These are phyloP conservation scores for Hypomyces rosellus DNA, from an alignment of 2,329 filamentous ascomycete species.

Conservation along the genomic window DNA sequence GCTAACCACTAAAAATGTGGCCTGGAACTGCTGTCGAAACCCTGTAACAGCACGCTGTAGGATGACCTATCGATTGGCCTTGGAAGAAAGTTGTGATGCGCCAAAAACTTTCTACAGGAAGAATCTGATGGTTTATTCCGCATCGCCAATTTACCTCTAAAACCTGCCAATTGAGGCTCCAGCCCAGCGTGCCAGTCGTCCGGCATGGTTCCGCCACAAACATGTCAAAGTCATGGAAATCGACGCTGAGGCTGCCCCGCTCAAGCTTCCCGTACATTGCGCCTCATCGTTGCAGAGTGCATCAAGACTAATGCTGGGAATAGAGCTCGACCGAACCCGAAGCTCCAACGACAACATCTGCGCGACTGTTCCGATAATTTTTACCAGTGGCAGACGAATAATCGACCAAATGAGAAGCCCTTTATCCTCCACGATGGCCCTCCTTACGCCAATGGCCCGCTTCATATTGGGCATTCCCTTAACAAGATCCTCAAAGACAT, in stretches of 20 bases:
- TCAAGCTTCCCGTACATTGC: slow-evolving; percentile 61
- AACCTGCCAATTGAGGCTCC: slow-evolving; percentile 9
- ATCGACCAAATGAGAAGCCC: slow-evolving; percentile 47
- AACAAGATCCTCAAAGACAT: slow-evolving; percentile 98
- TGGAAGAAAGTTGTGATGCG: not conserved
- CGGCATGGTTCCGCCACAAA: slow-evolving; percentile 23
- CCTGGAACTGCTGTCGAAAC: not conserved
- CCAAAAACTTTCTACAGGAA: not conserved
- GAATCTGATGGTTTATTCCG: not conserved
- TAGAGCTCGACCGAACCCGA: slow-evolving; percentile 47
- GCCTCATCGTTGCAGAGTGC: not conserved
- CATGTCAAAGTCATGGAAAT: slow-evolving; percentile 60
- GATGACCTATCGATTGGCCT: not conserved
- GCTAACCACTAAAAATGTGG: slow-evolving; percentile 5
- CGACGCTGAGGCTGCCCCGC: slow-evolving; percentile 68
- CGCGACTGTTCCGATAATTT: slow-evolving; percentile 77
- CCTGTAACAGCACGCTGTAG: not conserved
- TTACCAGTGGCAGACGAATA: slow-evolving; percentile 74
- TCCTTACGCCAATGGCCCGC: slow-evolving; percentile 86
- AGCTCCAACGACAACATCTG: slow-evolving; percentile 54
- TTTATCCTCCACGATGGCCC: slow-evolving; percentile 94
- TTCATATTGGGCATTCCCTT: slow-evolving; percentile 90
- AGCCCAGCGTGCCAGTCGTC: slow-evolving; percentile 10
- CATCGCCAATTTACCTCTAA: slow-evolving; percentile 6
- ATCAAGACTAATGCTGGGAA: not conserved